Evolutionary conservation across 2,329 filamentous ascomycete genomes (phyloP), one percentile per base, ranked within the genome.

Genomic region (Ceratocystiopsis sp.): DNA sequence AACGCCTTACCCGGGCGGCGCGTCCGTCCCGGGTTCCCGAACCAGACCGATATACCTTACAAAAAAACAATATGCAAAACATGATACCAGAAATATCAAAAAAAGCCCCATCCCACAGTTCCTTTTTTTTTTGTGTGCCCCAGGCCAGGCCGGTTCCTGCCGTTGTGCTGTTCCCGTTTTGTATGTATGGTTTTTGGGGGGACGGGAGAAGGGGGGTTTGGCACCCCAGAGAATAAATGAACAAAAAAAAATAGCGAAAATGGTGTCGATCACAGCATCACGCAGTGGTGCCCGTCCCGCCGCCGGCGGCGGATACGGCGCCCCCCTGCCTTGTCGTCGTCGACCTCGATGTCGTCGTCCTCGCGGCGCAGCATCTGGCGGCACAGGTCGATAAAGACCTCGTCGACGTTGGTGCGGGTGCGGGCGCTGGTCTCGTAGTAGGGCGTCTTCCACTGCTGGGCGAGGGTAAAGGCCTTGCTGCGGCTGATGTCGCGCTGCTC

Each of bases 351-450:
- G 18, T 64, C 59, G 16, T 63, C 59, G 9, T 63, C 60, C 17
- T 89, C 82, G 53, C 77, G 82, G 48, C 78, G 71, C 45, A 91
- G 75, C 63, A 93, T 85, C 59, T 91, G 84, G 47, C 83, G 73
- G 56, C 83, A 89, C 44, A 93, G 70, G 58, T 91, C 83, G 51
- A 84, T 65, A 60, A 93, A 94, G 39, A 87, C 84, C 58, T 93
- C 86, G 52, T 93, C 84, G 15, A 94, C 86, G 53, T 94, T 94
- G 49, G 81, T 83, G 55, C 80, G 70, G 52, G 83, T 78, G 49
- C 86, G 71, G 41, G 86, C 86, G 49, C 82, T 89, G 34, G 86
- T 81, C 63, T 94, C 86, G 56, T 93, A 94, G 59, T 93, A 94
- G 0, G 86, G 86, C 34, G 83, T 83, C 17, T 80, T 80, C 86